Evolutionary conservation across 2,329 filamentous ascomycete species (phyloP), one percentile per base, ranked within the genome.

Genomic region (Hymenoscyphus occultus): DNA sequence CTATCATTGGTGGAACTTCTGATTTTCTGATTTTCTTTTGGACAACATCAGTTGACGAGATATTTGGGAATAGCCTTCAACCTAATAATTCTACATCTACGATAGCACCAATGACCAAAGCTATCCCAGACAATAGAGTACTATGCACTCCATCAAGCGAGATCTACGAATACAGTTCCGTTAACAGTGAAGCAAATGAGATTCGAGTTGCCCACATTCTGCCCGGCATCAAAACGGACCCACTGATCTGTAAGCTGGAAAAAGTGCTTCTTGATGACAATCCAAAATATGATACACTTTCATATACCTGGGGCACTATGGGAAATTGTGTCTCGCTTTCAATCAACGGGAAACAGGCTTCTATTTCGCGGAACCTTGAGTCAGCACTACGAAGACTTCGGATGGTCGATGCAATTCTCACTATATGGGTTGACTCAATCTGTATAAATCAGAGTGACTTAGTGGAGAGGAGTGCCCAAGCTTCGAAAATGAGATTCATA

Each of bases 371-470:
- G 39, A 65, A 63, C 6, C 56, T 67, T 13, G 60, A 67, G 14
- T 54, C 56, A 13, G 63, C 63, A 42, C 63, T 67, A 59, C 60
- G 61, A 13, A 63, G 51, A 39, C 54, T 67, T 32, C 63, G 65
- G 5, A 35, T n/a, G 10, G 39, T 12, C 7, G 57, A 63, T 35
- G 16, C 39, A 10, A n/a, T 19, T 14, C n/a, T 59, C 14, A 35
- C 22, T 7, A 59, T 63, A 39, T 69, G 68, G 68, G 61, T 68
- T 4, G 68, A 69, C 51, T 59, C 60, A n/a, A 32, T 69, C 9
- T 68, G 66, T 42, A 69, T 69, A 56, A 65, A 68, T 56, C 66
- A 69, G 39, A 13, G 19, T 12, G 63, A 71, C 57, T 2, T 32
- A 0, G 57, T 56, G 1, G 69, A 68, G 51, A 64, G 62, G 12